Base-by-base conservation (phyloP, 2,329 filamentous ascomycete genomes). In the Fusarium paranaense region DNA sequence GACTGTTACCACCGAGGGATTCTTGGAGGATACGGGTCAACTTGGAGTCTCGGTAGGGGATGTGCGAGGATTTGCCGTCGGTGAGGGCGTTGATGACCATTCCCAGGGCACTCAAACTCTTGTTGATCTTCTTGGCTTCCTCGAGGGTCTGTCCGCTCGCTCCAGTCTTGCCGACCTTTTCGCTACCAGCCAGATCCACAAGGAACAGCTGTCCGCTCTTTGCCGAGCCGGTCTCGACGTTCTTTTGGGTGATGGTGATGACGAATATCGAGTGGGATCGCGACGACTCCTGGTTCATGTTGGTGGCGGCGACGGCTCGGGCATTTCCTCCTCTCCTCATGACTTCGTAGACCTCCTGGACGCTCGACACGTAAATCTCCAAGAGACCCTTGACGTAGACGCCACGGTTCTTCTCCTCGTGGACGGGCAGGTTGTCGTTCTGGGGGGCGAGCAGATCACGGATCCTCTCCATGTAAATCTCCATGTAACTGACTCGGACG, bases 111-210 rank as follows among this genome's bases (percentile, higher is more conserved):
- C 95, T 98, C 87, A 99, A 90, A 88, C 95, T 98, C 89, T 98
- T 98, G 90, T 99, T 99, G 89, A 99, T 99, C 89, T 99, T 99
- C 89, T 98, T 98, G 70, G 97, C 97, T 83, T 99, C 97, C 83
- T 98, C 97, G 50, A 99, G 88, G 6, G 96, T 98, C 85, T 98
- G 97, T 66, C 97, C 97, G 82, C 95, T 98, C 72, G 97, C 97
- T 78, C 97, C 97, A 33, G 97, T 99, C 89, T 99, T 98, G 82
- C 97, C 96, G 61, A 98, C 95, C 87, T 98, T 98, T 86, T 99
- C 97, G 80, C 95, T 98, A 88, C 97, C 97, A 62, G 97, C 97
- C 87, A 99, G 87, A 92, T 99, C 97, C 73, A 99, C 97, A 82
- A 99, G 87, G 89, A 98, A 98, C 25, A 99, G 91, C 84, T 98